phyloP scores from a whole-genome alignment of 352 stramenopile species.

The Phytophthora fragariaefolia region DNA sequence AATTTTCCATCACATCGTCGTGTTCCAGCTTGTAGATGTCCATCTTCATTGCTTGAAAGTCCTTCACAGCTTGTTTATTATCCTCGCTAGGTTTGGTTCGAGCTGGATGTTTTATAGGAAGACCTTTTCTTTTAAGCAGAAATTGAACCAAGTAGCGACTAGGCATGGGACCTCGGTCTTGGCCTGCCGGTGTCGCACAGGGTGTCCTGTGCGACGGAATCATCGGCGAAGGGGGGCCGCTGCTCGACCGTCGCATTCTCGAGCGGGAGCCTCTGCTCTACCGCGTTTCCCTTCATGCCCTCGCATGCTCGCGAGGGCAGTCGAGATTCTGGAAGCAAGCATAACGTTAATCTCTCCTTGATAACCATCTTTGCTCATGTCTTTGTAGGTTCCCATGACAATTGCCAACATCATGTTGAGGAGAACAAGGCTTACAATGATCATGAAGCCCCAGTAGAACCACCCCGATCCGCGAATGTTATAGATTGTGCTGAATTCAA shows the following conservation, averaged over 20 bases:
- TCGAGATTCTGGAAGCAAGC: constrained; percentile 7
- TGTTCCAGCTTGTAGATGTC: background rate
- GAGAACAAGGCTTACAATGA: constrained; percentile 62
- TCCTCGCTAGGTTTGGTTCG: background rate
- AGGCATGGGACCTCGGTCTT: no score
- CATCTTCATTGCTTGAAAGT: constrained; percentile 2
- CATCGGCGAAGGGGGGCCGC: no score
- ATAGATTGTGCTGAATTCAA: constrained; percentile 53
- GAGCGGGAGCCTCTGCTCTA: no score
- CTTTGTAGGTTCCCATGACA: constrained; percentile 55
- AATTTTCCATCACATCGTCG: constrained; percentile 10
- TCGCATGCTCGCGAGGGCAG: no score
- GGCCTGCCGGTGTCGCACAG: no score
- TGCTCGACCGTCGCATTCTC: no score
- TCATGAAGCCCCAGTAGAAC: constrained; percentile 71
- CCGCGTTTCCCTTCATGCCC: no score
- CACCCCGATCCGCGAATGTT: constrained; percentile 41
- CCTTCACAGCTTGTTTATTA: background rate
- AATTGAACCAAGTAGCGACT: constrained; percentile 9
- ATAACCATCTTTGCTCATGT: constrained; percentile 39
- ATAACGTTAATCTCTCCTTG: constrained; percentile 3
- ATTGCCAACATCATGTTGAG: constrained; percentile 77
- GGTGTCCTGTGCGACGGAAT: no score
- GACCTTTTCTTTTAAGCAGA: background rate
- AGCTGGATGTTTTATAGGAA: background rate